Evolutionary conservation across 2,329 filamentous ascomycete species (phyloP).

Genomic region (Boeremia exigua): DNA sequence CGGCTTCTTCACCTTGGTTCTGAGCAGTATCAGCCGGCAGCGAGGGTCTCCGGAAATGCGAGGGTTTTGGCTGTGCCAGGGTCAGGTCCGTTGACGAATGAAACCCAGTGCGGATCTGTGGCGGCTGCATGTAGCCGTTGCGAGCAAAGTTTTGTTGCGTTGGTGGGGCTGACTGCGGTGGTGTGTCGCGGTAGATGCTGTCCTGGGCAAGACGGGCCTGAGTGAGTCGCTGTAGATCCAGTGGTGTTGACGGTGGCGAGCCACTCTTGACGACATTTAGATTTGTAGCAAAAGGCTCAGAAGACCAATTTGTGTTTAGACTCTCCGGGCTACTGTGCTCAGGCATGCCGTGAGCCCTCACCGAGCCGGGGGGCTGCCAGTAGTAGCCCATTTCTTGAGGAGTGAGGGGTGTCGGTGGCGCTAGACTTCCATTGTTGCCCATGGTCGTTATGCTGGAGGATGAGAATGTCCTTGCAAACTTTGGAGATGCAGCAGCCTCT

Average conservation of each 20-base stretch:
- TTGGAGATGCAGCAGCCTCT: slow-evolving; percentile 56
- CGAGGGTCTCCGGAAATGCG: slow-evolving; percentile 45
- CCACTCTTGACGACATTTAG: slow-evolving; percentile 42
- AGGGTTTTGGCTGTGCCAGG: slow-evolving; percentile 44
- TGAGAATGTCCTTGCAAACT: slow-evolving; percentile 50
- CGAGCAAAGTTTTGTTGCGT: slow-evolving; percentile 55
- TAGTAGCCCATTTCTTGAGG: slow-evolving; percentile 49
- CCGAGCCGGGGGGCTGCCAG: slow-evolving; percentile 49
- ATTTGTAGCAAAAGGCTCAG: slow-evolving; percentile 43
- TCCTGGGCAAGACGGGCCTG: slow-evolving; percentile 41
- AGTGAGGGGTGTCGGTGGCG: slow-evolving; percentile 57
- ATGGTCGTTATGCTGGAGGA: slow-evolving; percentile 45
- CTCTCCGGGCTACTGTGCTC: slow-evolving; percentile 51
- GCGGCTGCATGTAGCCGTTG: slow-evolving; percentile 44
- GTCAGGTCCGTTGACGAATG: slow-evolving; percentile 45
- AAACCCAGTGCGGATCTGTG: slow-evolving; percentile 41
- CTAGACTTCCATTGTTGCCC: slow-evolving; percentile 49
- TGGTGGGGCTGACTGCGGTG: slow-evolving; percentile 58
- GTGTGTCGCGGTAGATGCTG: slow-evolving; percentile 53
- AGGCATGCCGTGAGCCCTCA: slow-evolving; percentile 39
- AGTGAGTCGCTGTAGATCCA: slow-evolving; percentile 40
- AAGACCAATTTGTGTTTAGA: slow-evolving; percentile 44
- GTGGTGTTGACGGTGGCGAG: slow-evolving; percentile 56
- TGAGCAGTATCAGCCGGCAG: slow-evolving; percentile 40
- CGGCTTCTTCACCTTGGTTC: slow-evolving; percentile 28